Evolutionary conservation across 331 rosid genomes (phyloP).

Genomic region (Telfairia occidentalis): DNA sequence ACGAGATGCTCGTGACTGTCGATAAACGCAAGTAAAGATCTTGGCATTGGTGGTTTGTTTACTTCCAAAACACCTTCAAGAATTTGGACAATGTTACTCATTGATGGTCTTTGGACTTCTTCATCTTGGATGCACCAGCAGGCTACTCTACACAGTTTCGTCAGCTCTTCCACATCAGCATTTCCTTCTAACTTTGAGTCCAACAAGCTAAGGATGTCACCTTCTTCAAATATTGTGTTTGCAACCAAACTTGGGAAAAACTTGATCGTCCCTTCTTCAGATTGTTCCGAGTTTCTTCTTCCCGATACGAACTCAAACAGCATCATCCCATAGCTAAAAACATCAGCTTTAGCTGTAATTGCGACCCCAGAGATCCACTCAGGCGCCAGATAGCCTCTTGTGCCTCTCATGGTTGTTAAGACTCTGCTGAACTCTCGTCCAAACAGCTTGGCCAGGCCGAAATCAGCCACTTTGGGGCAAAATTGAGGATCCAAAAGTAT

Average conservation of each 20-base stretch:
- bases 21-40: slow-evolving; percentile 37
- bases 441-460: slow-evolving; percentile 76
- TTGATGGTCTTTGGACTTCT: slow-evolving; percentile 51
- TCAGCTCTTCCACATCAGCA: slow-evolving; percentile 37
- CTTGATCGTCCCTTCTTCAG: slow-evolving; percentile 34
- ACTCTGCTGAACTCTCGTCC: slow-evolving; percentile 80
- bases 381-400: slow-evolving; percentile 80
- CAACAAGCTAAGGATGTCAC: slow-evolving; percentile 29
- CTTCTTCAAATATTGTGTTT: slow-evolving; percentile 26
- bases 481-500: slow-evolving; percentile 54
- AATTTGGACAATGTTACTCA: slow-evolving; percentile 69
- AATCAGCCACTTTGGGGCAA: slow-evolving; percentile 71
- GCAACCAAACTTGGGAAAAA: slow-evolving; percentile 59
- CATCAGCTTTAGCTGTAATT: slow-evolving; percentile 70
- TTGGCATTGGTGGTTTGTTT: slow-evolving; percentile 53
- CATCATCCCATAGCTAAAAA: slow-evolving; percentile 83
- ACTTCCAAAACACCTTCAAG: slow-evolving; percentile 52
- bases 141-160: slow-evolving; percentile 42
- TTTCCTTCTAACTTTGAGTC: slow-evolving; percentile 40
- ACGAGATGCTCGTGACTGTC: slow-evolving; percentile 36
- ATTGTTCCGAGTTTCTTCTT: slow-evolving; percentile 37
- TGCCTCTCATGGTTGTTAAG: slow-evolving; percentile 79
- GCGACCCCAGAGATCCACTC: slow-evolving; percentile 70
- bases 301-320: slow-evolving; percentile 54
- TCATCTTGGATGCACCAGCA: slow-evolving; percentile 85